Percentiles rank a stretch among this genome's conserved stretches.
These are phyloP conservation scores for Candida argentea DNA, from an alignment of 805 yeast genomes.

Conservation along the genomic window DNA sequence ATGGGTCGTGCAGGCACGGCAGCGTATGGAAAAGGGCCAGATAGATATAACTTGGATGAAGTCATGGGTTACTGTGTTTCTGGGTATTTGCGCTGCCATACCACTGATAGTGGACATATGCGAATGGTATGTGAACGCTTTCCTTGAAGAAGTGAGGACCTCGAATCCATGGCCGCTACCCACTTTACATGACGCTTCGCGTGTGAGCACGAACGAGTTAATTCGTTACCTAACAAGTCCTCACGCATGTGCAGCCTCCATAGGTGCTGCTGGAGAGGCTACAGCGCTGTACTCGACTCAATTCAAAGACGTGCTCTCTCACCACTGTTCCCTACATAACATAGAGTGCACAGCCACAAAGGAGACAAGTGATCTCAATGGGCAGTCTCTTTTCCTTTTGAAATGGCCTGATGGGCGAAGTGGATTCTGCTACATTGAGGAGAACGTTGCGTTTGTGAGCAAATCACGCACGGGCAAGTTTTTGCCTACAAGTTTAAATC, in stretches of 20 bases:
- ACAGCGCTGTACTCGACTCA: slow-evolving; percentile 33
- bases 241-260: not conserved
- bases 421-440: slow-evolving; percentile 42
- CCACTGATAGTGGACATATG: not conserved
- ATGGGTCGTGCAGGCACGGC: no score
- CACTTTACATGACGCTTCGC: slow-evolving; percentile 4
- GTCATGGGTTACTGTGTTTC: no score
- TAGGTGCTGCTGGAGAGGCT: no score
- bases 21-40: no score
- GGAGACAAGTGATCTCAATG: slow-evolving; percentile 1
- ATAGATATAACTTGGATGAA: no score
- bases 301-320: slow-evolving; percentile 57
- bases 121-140: slow-evolving; percentile 13
- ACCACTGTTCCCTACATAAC: slow-evolving; percentile 43
- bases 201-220: slow-evolving; percentile 1
- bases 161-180: slow-evolving; percentile 6
- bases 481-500: slow-evolving; percentile 25
- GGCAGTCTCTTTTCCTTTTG: slow-evolving; percentile 18
- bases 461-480: slow-evolving; percentile 17
- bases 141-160: slow-evolving; percentile 5
- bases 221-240: not conserved
- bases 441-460: slow-evolving; percentile 54
- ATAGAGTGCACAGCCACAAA: slow-evolving; percentile 30
- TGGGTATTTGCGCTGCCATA: no score
- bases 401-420: slow-evolving; percentile 19